phyloP scores from a whole-genome alignment of 768 basidiomycete genomes.

The Butyriboletus loyo region DNA sequence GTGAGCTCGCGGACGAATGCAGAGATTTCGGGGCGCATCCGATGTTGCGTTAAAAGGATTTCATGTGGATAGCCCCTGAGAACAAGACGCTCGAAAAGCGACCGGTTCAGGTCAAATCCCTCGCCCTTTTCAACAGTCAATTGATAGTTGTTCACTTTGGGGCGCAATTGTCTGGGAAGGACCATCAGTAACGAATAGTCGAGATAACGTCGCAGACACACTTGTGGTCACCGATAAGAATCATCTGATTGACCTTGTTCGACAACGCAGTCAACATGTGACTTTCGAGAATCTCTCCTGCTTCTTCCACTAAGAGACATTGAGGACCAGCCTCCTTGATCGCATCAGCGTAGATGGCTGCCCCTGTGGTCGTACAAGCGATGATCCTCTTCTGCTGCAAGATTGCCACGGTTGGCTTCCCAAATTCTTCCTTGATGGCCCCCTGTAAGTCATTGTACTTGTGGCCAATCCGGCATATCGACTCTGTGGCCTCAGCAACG shows the following conservation, averaged over 20 bases:
- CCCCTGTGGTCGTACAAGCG: conserved; percentile 67
- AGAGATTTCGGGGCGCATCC: too few species aligned
- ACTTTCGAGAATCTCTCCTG: conserved; percentile 59
- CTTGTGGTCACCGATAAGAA: too few species aligned
- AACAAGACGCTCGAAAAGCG: conserved; percentile 49
- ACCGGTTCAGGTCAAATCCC: conserved; percentile 63
- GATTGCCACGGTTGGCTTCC: conserved; percentile 29
- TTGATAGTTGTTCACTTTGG: conserved; percentile 64
- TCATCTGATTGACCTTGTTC: conserved; percentile 43
- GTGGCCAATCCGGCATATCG: conserved; percentile 26
- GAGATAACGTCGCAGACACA: conserved; percentile 21
- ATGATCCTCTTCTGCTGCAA: conserved; percentile 53
- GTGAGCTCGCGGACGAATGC: conserved; percentile 59
- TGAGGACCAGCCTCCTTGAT: conserved; percentile 36
- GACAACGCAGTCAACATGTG: conserved; percentile 61
- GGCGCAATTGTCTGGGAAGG: conserved; percentile 56
- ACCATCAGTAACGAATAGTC: neutral
- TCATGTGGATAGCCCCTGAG: conserved; percentile 58
- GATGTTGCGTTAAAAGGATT: conserved; percentile 56
- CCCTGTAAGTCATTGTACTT: conserved; percentile 38
- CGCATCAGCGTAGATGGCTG: conserved; percentile 50
- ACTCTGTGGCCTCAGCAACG: conserved; percentile 28
- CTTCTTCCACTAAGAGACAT: conserved; percentile 60
- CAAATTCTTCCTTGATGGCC: conserved; percentile 34
- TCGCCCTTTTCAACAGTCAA: conserved; percentile 69